Evolutionary conservation across 331 rosid genomes (phyloP).

Genomic region (Rosa hybrid): DNA sequence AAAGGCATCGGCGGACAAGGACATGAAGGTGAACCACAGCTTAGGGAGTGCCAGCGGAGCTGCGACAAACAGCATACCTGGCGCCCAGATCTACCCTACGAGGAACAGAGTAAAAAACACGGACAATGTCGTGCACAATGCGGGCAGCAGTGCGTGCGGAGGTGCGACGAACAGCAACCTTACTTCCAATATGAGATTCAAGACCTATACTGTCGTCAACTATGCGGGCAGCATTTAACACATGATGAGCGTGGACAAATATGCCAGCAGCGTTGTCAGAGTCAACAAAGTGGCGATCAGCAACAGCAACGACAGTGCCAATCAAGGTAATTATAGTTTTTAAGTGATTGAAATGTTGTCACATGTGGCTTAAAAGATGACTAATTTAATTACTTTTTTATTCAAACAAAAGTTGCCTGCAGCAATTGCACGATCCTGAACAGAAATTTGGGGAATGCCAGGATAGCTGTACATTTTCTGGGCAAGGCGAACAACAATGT

Average conservation of each 20-base stretch:
- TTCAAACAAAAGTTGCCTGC: background rate
- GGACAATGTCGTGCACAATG: no score
- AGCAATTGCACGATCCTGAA: background rate
- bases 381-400: no score
- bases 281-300: background rate
- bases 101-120: no score
- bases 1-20: background rate
- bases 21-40: background rate
- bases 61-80: no score
- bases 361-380: background rate
- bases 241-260: background rate
- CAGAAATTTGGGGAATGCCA: background rate
- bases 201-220: background rate
- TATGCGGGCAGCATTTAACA: background rate
- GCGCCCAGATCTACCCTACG: no score
- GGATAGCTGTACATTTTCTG: background rate
- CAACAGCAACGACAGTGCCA: background rate
- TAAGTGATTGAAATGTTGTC: no score
- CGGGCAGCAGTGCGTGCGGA: background rate
- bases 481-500: background rate
- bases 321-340: no score
- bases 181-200: no score
- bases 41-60: no score
- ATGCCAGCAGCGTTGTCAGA: slow-evolving; percentile 19
- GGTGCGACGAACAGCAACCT: background rate